Conservation (phyloP, 805 yeast genomes). For the Debaryomyces hansenii region DNA sequence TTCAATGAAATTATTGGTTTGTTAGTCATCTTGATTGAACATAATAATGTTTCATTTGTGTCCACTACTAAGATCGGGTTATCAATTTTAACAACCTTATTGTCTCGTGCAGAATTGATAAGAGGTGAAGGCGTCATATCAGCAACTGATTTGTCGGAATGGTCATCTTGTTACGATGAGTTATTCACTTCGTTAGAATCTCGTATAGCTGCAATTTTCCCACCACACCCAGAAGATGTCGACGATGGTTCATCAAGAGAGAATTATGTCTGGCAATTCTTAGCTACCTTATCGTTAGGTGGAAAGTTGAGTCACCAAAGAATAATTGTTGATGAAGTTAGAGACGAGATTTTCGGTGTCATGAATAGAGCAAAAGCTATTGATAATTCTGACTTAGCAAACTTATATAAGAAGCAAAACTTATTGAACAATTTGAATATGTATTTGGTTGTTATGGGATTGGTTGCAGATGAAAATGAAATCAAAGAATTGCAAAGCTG, state of each 20-base stretch:
- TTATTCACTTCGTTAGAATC: conserved; percentile 79
- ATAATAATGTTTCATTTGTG: conserved; percentile 69
- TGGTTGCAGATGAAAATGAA: conserved; percentile 86
- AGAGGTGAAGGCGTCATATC: conserved; percentile 72
- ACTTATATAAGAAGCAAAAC: conserved; percentile 50
- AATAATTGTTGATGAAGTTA: conserved; percentile 88
- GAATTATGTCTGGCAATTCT: conserved; percentile 89
- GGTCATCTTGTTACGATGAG: conserved; percentile 81
- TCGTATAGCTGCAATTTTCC: conserved; percentile 76
- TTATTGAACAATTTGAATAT: conserved; percentile 79
- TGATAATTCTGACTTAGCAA: conserved; percentile 47
- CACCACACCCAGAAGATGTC: conserved; percentile 55
- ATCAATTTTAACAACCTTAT: conserved; percentile 82
- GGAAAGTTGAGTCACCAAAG: conserved; percentile 91
- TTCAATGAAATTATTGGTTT: conserved; percentile 78
- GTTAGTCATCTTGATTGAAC: conserved; percentile 66
- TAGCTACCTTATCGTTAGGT: conserved; percentile 90
- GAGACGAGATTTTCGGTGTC: conserved; percentile 89
- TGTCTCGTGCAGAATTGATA: conserved; percentile 88
- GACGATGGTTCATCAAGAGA: conserved; percentile 59
- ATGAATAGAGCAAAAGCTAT: conserved; percentile 74
- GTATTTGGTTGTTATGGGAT: conserved; percentile 94
- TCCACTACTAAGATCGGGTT: conserved; percentile 76
- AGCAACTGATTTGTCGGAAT: conserved; percentile 59
- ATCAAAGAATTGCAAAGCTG: conserved; percentile 63